Evolutionary conservation across 306 rosid species (phyloP).

Genomic region (Ziziphus jujuba): DNA sequence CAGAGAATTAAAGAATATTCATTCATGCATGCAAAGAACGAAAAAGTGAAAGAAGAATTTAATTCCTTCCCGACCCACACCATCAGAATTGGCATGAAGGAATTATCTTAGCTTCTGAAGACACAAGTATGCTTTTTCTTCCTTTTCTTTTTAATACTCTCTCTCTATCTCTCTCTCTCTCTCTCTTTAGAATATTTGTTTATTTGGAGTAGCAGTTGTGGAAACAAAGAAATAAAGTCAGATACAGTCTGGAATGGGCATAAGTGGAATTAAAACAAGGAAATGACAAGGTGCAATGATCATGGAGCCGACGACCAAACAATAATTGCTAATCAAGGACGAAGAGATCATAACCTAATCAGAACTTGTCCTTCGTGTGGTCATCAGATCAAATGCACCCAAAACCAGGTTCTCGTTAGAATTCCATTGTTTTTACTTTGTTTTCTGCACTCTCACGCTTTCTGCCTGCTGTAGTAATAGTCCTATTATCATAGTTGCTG

Average conservation of each 20-base stretch:
- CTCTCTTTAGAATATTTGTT: conserved; percentile 7
- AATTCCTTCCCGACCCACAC: conserved; percentile 45
- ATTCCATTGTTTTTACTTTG: not conserved
- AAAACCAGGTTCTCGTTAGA: conserved; percentile 45
- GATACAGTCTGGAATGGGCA: conserved; percentile 40
- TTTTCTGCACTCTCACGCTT: not conserved
- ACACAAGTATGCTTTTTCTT: conserved; percentile 45
- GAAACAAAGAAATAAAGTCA: conserved; percentile 25
- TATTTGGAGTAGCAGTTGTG: conserved; percentile 25
- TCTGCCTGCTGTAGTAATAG: no score
- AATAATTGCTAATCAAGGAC: conserved; percentile 34
- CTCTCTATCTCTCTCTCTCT: conserved; percentile 10
- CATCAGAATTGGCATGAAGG: conserved; percentile 42
- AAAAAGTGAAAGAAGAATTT: conserved; percentile 46
- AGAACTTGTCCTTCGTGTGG: conserved; percentile 73
- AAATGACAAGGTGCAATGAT: conserved; percentile 59
- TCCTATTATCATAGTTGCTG: no score
- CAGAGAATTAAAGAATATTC: conserved; percentile 25
- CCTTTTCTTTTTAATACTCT: conserved; percentile 32
- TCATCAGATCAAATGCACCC: conserved; percentile 58
- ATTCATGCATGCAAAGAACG: conserved; percentile 30
- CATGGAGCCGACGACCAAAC: conserved; percentile 36
- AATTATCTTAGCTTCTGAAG: conserved; percentile 38
- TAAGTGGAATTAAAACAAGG: conserved; percentile 24
- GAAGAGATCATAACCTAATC: conserved; percentile 39